A percentile compares a stretch with the other conserved stretches of the same genome.
These are phyloP conservation scores for Gossypium rotundifolium DNA, from an alignment of 345 rosid genomes.

Conservation along the genomic window DNA sequence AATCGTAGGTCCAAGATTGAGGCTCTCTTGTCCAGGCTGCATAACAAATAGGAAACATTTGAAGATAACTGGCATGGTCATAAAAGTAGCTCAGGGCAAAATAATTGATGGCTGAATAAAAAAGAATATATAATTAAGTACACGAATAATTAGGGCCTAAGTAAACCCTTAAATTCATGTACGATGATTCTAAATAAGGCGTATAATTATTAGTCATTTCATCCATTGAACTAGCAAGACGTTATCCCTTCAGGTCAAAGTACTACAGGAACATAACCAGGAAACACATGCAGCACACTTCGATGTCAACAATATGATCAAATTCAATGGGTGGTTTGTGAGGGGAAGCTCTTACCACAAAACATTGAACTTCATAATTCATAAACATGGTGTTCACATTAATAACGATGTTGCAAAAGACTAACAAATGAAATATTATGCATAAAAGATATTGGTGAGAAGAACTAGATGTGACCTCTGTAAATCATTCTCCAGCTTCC, in stretches of 20 bases:
- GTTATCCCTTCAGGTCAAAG: too few relatives aligned
- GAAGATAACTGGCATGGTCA: background rate
- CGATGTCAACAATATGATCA: background rate
- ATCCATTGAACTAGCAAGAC: too few relatives aligned
- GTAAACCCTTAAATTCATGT: too few relatives aligned
- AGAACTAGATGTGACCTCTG: slow-evolving; percentile 33
- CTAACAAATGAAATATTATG: background rate
- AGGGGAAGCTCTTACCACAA: background rate
- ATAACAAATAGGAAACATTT: slow-evolving; percentile 2
- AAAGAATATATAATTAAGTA: too few relatives aligned
- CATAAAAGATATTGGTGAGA: background rate
- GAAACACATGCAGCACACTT: background rate
- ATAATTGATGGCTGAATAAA: background rate
- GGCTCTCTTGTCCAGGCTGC: slow-evolving; percentile 69
- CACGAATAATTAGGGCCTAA: too few relatives aligned
- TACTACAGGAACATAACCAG: too few relatives aligned
- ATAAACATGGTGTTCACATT: background rate
- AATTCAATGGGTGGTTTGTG: background rate
- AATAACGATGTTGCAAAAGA: background rate
- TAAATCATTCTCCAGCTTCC: slow-evolving; percentile 51
- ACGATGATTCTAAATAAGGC: too few relatives aligned
- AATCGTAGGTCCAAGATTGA: slow-evolving; percentile 62
- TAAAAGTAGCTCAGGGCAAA: background rate
- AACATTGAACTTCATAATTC: background rate
- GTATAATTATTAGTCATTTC: too few relatives aligned